phyloP scores from a whole-genome alignment of 345 rosid species.

The Arabis alpina region DNA sequence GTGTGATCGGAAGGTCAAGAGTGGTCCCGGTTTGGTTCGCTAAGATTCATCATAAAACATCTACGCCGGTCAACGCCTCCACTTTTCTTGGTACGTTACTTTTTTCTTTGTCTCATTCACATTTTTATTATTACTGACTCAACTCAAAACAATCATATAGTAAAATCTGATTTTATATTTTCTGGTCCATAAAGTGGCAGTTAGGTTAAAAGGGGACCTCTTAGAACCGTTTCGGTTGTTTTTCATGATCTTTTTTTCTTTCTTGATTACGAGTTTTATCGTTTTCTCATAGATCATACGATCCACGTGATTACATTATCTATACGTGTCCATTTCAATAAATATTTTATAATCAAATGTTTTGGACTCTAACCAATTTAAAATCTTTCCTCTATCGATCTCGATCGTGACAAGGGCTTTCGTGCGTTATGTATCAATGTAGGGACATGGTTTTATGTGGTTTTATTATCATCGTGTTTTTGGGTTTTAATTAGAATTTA shows the following conservation, averaged over 20 bases:
- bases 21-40: conserved; percentile 93
- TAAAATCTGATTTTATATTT: background rate
- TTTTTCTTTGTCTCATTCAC: conserved; percentile 1
- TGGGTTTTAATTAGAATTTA: background rate
- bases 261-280: conserved; percentile 33
- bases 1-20: conserved; percentile 94
- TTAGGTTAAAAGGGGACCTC: conserved; percentile 41
- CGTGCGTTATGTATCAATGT: conserved; percentile 13
- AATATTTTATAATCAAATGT: conserved; percentile 29
- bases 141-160: background rate
- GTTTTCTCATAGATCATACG: conserved; percentile 35
- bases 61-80: conserved; percentile 95
- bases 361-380: conserved; percentile 26
- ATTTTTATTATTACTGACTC: background rate
- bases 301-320: conserved; percentile 39
- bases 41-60: conserved; percentile 73
- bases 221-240: conserved; percentile 35
- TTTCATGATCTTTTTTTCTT: conserved; percentile 5
- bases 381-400: conserved; percentile 29
- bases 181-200: conserved; percentile 29
- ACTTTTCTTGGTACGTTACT: conserved; percentile 76
- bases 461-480: conserved; percentile 23
- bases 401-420: conserved; percentile 25
- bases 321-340: conserved; percentile 32
- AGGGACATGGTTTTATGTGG: conserved; percentile 32